phyloP scores from a whole-genome alignment of 2,329 filamentous ascomycete species.

The Exophiala viscosa region DNA sequence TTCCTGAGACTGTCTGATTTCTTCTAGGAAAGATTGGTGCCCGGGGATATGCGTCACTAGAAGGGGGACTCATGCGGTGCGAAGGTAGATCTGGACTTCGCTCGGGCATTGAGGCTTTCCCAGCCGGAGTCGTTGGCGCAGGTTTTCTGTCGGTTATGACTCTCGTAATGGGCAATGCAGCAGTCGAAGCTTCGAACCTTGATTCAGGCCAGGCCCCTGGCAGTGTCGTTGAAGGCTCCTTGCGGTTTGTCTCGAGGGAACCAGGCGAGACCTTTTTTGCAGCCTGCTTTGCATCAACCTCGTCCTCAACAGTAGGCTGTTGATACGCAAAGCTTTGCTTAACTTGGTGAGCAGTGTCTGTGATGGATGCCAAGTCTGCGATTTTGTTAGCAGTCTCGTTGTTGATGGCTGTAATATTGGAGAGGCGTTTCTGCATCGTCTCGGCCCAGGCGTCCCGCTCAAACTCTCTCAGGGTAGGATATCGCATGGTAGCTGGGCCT shows the following conservation, averaged over 20 bases:
- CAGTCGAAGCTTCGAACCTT: slow-evolving; percentile 11
- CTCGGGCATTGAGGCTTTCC: not conserved
- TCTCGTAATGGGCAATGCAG: not conserved
- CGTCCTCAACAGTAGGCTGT: too few species aligned
- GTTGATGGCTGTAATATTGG: not conserved
- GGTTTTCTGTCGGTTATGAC: too few species aligned
- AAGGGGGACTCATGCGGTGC: slow-evolving; percentile 3
- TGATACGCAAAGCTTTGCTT: not conserved
- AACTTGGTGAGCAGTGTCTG: not conserved
- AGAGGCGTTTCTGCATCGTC: not conserved
- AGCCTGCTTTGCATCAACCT: too few species aligned
- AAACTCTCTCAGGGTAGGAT: slow-evolving; percentile 22
- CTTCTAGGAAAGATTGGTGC: slow-evolving; percentile 11
- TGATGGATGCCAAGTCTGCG: too few species aligned
- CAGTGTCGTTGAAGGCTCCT: slow-evolving; percentile 25
- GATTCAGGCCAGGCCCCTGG: slow-evolving; percentile 16
- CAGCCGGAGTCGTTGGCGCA: not conserved
- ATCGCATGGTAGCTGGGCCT: slow-evolving; percentile 17
- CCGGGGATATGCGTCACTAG: slow-evolving; percentile 1
- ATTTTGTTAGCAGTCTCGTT: not conserved
- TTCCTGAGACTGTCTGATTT: slow-evolving; percentile 29
- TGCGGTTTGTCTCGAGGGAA: not conserved
- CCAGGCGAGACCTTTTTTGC: too few species aligned
- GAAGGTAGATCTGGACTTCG: slow-evolving; percentile 1
- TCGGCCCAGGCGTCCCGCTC: slow-evolving; percentile 13